These are phyloP conservation scores for Metrosideros polymorpha DNA, from an alignment of 441 rosid genomes.

Conservation along the genomic window DNA sequence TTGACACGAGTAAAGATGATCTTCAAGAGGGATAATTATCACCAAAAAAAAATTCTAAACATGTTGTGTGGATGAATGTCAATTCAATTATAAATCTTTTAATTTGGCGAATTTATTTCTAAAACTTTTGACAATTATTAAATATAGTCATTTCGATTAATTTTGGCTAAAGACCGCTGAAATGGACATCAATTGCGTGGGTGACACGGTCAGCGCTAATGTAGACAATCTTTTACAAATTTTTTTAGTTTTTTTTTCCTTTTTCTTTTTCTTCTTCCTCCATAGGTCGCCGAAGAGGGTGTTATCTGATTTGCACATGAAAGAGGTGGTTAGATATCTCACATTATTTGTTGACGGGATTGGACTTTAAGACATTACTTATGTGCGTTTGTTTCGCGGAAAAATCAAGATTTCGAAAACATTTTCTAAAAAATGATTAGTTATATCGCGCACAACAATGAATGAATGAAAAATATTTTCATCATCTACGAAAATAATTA, in stretches of 20 bases:
- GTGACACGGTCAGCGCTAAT: too few species aligned
- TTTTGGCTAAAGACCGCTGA: rapidly evolving
- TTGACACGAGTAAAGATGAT: not conserved
- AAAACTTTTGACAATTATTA: too few species aligned
- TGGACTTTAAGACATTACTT: not conserved
- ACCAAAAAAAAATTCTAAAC: too few species aligned
- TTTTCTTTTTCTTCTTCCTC: not conserved
- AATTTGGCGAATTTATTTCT: too few species aligned
- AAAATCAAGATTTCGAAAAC: too few species aligned
- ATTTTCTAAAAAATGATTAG: too few species aligned
- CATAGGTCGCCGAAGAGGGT: rapidly evolving
- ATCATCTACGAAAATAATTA: too few species aligned
- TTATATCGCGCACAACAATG: too few species aligned
- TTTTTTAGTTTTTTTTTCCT: not conserved
- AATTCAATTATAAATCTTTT: rapidly evolving
- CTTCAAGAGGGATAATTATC: not conserved
- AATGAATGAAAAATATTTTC: too few species aligned
- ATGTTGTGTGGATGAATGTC: rapidly evolving
- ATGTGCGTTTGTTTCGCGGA: too few species aligned
- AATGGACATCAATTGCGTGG: rapidly evolving
- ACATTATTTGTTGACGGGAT: not conserved
- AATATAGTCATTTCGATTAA: rapidly evolving
- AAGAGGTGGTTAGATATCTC: not conserved
- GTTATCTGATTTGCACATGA: not conserved
- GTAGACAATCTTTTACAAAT: not conserved